phyloP scores from a whole-genome alignment of 1,284 basidiomycete species.

The Fomes fomentarius region DNA sequence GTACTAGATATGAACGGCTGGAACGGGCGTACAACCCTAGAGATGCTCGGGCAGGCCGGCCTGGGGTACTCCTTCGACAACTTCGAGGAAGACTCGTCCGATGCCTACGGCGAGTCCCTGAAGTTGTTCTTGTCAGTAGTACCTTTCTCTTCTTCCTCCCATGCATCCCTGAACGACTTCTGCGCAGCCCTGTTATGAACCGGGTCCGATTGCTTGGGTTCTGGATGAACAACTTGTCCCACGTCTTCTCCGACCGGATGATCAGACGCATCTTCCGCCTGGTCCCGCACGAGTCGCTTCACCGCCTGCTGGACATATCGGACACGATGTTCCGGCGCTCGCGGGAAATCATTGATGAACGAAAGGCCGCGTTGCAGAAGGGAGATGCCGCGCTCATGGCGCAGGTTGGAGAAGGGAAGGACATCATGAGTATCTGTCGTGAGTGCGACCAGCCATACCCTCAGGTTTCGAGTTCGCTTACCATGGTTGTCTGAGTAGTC shows the following conservation, averaged over 20 bases:
- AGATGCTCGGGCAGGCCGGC: conserved; percentile 43
- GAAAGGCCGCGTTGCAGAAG: conserved; percentile 34
- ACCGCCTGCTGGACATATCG: conserved; percentile 26
- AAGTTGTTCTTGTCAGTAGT: conserved; percentile 25
- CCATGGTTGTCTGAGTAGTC: conserved; percentile 4
- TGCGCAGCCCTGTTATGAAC: conserved; percentile 12
- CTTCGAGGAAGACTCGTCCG: conserved; percentile 31
- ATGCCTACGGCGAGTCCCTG: conserved; percentile 30
- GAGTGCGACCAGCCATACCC: not conserved
- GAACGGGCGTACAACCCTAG: conserved; percentile 41
- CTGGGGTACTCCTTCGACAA: conserved; percentile 44
- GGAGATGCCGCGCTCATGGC: conserved; percentile 24
- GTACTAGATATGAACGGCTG: conserved; percentile 39
- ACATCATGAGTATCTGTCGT: conserved; percentile 37
- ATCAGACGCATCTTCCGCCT: conserved; percentile 9
- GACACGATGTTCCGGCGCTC: conserved; percentile 44
- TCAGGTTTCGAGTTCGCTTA: conserved; percentile 3
- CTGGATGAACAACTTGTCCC: conserved; percentile 5
- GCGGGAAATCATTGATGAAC: conserved; percentile 41
- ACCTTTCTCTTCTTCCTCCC: not conserved
- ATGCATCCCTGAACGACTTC: not conserved
- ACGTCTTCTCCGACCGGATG: conserved; percentile 11
- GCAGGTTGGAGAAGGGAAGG: conserved; percentile 36
- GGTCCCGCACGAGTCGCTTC: not conserved
- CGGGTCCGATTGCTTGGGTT: not conserved